These are phyloP conservation scores for Fusarium buxicola DNA, from an alignment of 2,329 filamentous ascomycete genomes.

Conservation along the genomic window DNA sequence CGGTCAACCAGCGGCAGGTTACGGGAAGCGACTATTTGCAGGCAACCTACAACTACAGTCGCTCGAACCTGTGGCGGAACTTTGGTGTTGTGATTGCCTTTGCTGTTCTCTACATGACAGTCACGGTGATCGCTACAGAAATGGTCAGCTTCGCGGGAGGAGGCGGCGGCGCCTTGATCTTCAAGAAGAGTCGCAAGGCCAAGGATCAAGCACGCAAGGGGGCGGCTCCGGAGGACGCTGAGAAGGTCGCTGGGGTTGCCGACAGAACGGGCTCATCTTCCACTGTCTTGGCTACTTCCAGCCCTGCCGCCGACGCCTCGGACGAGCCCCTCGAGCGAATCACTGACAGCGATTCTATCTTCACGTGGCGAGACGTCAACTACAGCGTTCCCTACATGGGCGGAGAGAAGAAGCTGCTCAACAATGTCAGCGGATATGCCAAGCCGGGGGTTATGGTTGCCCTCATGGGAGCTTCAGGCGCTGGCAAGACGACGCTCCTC, in stretches of 20 bases:
- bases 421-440: slow-evolving; percentile 77
- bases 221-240: slow-evolving; percentile 45
- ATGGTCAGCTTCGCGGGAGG: slow-evolving; percentile 53
- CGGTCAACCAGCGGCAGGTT: slow-evolving; percentile 50
- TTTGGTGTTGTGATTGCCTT: slow-evolving; percentile 40
- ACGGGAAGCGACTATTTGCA: slow-evolving; percentile 65
- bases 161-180: slow-evolving; percentile 77
- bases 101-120: slow-evolving; percentile 29
- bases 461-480: slow-evolving; percentile 83
- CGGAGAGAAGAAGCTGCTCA: slow-evolving; percentile 49
- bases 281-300: slow-evolving; percentile 14
- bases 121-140: slow-evolving; percentile 38
- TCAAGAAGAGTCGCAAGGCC: slow-evolving; percentile 73
- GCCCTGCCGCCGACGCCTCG: slow-evolving; percentile 3
- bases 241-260: slow-evolving; percentile 30
- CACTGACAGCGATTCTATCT: slow-evolving; percentile 57
- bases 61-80: slow-evolving; percentile 39
- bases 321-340: slow-evolving; percentile 40
- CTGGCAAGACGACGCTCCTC: slow-evolving; percentile 85
- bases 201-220: slow-evolving; percentile 56
- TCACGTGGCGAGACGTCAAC: slow-evolving; percentile 77
- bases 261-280: slow-evolving; percentile 2
- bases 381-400: slow-evolving; percentile 72
- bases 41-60: slow-evolving; percentile 59
- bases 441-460: slow-evolving; percentile 85